Percentiles rank a stretch among this genome's conserved stretches.
Conservation (phyloP, 257 asterid species). For the Primulina eburnea region DNA sequence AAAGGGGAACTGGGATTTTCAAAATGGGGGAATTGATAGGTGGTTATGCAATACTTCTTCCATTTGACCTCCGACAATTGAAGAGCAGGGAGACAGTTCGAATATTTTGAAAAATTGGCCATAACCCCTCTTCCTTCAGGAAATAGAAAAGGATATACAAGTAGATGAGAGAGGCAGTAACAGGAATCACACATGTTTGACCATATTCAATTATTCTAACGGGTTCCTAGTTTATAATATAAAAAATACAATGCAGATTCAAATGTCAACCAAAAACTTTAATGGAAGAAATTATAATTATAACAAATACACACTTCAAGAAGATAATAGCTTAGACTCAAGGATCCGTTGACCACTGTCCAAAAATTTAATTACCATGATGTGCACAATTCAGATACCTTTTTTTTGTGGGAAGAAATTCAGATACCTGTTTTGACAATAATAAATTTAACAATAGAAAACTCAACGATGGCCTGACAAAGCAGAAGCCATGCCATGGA, state of each 20-base stretch:
- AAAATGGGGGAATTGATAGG: no score
- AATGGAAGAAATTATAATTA: neutral
- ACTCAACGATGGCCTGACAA: neutral
- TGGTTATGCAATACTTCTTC: no score
- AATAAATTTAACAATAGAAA: constrained; percentile 1
- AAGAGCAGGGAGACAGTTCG: no score
- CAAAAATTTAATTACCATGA: neutral
- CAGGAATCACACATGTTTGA: no score
- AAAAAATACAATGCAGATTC: neutral
- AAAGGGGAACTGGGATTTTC: no score
- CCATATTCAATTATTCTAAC: no score
- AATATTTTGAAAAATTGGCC: no score
- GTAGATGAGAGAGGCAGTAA: no score
- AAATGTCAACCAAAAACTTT: constrained; percentile 1
- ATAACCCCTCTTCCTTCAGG: no score
- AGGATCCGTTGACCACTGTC: neutral
- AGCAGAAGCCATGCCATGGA: neutral
- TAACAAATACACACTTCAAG: neutral
- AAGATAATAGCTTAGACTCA: constrained; percentile 1
- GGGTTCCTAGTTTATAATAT: no score
- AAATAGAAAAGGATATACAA: no score
- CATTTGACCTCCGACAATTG: no score
- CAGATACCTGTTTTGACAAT: neutral
- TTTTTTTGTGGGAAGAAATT: neutral
- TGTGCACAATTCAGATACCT: neutral